These are phyloP conservation scores for Dictyostelium gargantuum DNA, from an alignment of 208 protist genomes.

Conservation along the genomic window DNA sequence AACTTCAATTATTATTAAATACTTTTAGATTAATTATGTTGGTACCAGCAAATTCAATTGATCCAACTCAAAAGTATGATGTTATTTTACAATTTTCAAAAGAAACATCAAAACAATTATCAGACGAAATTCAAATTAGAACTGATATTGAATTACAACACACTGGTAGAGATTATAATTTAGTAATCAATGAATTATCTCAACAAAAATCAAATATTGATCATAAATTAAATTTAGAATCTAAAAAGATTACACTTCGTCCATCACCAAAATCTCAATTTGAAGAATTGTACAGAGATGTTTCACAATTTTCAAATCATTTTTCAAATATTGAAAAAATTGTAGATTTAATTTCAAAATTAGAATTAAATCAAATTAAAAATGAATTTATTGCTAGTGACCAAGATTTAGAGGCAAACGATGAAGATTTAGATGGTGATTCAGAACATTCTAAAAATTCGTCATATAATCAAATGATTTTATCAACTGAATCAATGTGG, in stretches of 20 bases:
- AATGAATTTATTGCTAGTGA: too few relatives aligned
- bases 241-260: slow-evolving; percentile 29
- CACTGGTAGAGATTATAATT: background rate
- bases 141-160: background rate
- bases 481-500: slow-evolving; percentile 64
- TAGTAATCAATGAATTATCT: background rate
- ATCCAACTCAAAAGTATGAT: slow-evolving; percentile 68
- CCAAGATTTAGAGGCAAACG: background rate
- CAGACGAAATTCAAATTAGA: slow-evolving; percentile 3
- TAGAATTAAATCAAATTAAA: background rate
- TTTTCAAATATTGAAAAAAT: slow-evolving; percentile 29
- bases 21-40: slow-evolving; percentile 18
- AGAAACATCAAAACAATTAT: background rate
- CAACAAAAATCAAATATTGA: background rate
- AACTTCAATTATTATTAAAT: background rate
- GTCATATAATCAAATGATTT: background rate
- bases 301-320: slow-evolving; percentile 45
- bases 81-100: background rate
- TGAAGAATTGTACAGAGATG: slow-evolving; percentile 13
- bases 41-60: slow-evolving; percentile 29
- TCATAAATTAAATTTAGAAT: background rate
- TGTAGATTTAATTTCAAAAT: slow-evolving; percentile 11
- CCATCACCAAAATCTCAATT: slow-evolving; percentile 55
- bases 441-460: background rate
- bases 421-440: background rate